Evolutionary conservation across 208 protist species (phyloP).

Genomic region (Leishmania major): DNA sequence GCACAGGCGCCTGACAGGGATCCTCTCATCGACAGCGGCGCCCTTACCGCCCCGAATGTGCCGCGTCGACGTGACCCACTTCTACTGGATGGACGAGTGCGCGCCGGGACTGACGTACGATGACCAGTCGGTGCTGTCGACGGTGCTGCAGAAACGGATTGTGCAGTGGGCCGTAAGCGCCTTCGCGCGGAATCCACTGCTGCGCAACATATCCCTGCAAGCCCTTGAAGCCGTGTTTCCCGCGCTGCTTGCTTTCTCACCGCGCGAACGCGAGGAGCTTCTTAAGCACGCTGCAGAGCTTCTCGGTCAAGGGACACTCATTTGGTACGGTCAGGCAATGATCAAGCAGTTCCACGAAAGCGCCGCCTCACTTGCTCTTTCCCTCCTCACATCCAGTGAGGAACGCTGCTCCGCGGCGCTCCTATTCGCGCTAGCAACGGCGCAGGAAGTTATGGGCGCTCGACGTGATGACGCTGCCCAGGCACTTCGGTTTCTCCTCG

Average conservation of each 20-base stretch:
- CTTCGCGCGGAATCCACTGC: constrained; percentile 1
- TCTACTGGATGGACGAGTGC: constrained; percentile 33
- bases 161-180: constrained; percentile 9
- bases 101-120: background rate
- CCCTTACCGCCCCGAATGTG: background rate
- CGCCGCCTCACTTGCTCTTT: background rate
- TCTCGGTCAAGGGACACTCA: constrained; percentile 16
- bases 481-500: constrained; percentile 14
- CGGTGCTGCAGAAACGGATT: constrained; percentile 8
- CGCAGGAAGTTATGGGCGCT: background rate
- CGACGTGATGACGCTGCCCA: background rate
- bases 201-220: constrained; percentile 26
- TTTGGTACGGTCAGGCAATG: constrained; percentile 23
- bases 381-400: constrained; percentile 10
- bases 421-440: constrained; percentile 20
- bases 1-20: constrained; percentile 7
- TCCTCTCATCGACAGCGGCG: constrained; percentile 9
- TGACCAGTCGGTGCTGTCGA: background rate
- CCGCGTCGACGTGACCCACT: constrained; percentile 9
- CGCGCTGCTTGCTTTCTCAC: constrained; percentile 15
- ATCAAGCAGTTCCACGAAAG: constrained; percentile 18
- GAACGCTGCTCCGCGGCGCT: constrained; percentile 15
- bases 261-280: constrained; percentile 22
- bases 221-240: constrained; percentile 21
- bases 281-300: constrained; percentile 16